These are phyloP conservation scores for Xylariaceae sp. DNA, from an alignment of 2,329 filamentous ascomycete species.

Conservation along the genomic window DNA sequence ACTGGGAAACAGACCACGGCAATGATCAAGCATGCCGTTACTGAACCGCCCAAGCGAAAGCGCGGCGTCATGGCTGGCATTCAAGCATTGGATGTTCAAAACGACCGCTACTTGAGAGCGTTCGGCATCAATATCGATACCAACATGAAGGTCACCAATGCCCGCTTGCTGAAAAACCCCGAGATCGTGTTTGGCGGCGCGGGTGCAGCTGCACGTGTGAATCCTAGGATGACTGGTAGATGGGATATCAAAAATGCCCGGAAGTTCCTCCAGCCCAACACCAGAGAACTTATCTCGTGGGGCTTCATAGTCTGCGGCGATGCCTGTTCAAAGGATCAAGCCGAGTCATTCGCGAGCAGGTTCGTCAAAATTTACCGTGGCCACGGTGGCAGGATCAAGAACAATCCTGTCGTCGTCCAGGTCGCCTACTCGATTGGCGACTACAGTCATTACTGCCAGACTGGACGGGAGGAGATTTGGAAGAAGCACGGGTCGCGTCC, in stretches of 20 bases:
- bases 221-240: constrained; percentile 65
- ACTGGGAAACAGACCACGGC: constrained; percentile 61
- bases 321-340: constrained; percentile 51
- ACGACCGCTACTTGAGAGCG: constrained; percentile 65
- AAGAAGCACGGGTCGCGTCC: constrained; percentile 54
- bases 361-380: constrained; percentile 45
- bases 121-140: constrained; percentile 71
- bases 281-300: constrained; percentile 64
- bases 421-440: constrained; percentile 27
- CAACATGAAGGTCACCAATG: constrained; percentile 63
- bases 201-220: constrained; percentile 40
- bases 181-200: constrained; percentile 59
- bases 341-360: constrained; percentile 50
- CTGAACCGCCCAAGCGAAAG: constrained; percentile 66
- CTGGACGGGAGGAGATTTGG: constrained; percentile 53
- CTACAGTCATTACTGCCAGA: constrained; percentile 43
- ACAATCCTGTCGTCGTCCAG: constrained; percentile 33
- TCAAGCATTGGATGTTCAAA: constrained; percentile 59
- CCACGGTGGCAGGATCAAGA: constrained; percentile 45
- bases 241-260: constrained; percentile 71
- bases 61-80: constrained; percentile 66
- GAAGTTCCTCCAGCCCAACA: constrained; percentile 68
- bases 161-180: constrained; percentile 67
- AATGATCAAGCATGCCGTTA: constrained; percentile 95
- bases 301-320: constrained; percentile 64